These are phyloP conservation scores for Saturnispora diversa DNA, from an alignment of 805 yeast species.

Conservation along the genomic window DNA sequence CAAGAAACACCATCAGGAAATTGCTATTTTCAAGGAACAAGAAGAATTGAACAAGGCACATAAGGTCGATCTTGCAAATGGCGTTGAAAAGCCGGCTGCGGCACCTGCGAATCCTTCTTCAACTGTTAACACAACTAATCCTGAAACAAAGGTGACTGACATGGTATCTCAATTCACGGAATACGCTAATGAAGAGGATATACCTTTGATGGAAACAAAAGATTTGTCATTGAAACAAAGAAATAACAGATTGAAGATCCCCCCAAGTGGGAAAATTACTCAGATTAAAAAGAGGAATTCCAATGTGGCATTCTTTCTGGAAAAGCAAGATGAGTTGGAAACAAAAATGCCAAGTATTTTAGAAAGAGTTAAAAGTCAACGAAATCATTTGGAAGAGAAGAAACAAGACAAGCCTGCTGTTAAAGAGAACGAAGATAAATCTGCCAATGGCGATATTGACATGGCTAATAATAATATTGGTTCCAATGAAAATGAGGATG, in stretches of 20 bases:
- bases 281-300: conserved; percentile 57
- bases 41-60: conserved; percentile 1
- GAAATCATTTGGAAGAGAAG: conserved; percentile 35
- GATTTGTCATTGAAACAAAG: conserved; percentile 75
- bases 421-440: conserved; percentile 17
- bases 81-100: background rate
- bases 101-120: background rate
- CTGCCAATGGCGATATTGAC: conserved; percentile 22
- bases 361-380: background rate
- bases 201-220: conserved; percentile 70
- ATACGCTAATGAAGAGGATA: conserved; percentile 31
- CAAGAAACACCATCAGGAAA: conserved; percentile 31
- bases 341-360: conserved; percentile 4
- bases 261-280: conserved; percentile 83
- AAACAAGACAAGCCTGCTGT: conserved; percentile 36
- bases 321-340: conserved; percentile 27
- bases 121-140: background rate
- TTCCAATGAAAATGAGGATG: conserved; percentile 26
- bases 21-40: conserved; percentile 16
- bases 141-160: background rate
- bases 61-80: background rate
- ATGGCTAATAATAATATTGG: conserved; percentile 21
- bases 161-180: conserved; percentile 17
- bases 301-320: conserved; percentile 46
- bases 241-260: conserved; percentile 67